Evolutionary conservation across 805 yeast species (phyloP), one percentile per base, ranked within the genome.

Genomic region (Lipomyces orientalis): DNA sequence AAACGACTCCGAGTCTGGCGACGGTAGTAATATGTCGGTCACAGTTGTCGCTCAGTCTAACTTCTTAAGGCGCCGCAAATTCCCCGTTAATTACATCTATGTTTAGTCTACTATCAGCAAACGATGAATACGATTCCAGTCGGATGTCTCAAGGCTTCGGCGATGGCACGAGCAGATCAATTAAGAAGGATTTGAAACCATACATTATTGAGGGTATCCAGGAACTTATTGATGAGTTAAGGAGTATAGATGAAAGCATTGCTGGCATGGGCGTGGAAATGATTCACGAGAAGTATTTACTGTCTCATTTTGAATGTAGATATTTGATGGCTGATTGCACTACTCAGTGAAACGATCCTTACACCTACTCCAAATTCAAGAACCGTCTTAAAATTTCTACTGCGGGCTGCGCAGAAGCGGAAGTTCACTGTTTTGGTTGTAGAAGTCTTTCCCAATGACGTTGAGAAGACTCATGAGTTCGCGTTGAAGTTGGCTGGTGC

Each of bases 361-460:
- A 91, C 98, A 0, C 97, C 98, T n/a, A 93, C 98, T 0, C 98
- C 98, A 5, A 91, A 88, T 54, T 91, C 97, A 0, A 86, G 87
- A 68, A 94, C 98, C 0, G 97, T 95, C 10, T 81, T 92, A 65
- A 92, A 92, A 73, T 95, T 95, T 74, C 81, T 95, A 67, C 82
- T 92, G 65, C 89, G 90, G 75, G 97, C 98, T 3, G 87, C 96
- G 68, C 85, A 89, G 70, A 93, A 94, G 80, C 88, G 98, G 82
- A 90, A 87, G 75, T 94, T 95, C 79, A 90, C 97, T 0, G 98
- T 96, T 9, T 81, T 91, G 66, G 95, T 95, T 43, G 90, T 97
- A 0, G 99, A 95, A 78, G 87, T 89, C 64, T 94, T 87, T 78
- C 99, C 99, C 31, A 95, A 93, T 78, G 93, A 89, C 71, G 87